These are phyloP conservation scores for Thuja plicata DNA, from an alignment of 83 land plant species.

Conservation along the genomic window DNA sequence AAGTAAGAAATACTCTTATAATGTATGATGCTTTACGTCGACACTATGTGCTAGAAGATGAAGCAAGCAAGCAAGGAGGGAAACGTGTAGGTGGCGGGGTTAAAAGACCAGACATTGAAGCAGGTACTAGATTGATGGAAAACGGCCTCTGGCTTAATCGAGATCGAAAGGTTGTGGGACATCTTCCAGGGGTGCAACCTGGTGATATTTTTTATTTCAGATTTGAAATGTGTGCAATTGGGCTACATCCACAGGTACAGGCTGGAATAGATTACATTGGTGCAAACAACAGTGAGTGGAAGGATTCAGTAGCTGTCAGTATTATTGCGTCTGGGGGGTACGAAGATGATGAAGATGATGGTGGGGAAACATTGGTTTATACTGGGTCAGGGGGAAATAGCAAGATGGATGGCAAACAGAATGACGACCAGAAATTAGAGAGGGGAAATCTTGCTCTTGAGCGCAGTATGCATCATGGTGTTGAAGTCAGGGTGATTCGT, in stretches of 20 bases:
- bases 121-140: slow-evolving; percentile 35
- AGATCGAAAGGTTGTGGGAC: slow-evolving; percentile 55
- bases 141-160: slow-evolving; percentile 52
- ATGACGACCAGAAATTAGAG: slow-evolving; percentile 67
- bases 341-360: slow-evolving; percentile 54
- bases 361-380: slow-evolving; percentile 51
- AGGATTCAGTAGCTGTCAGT: slow-evolving; percentile 59
- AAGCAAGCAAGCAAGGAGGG: slow-evolving; percentile 16
- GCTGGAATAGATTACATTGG: slow-evolving; percentile 69
- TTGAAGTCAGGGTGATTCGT: slow-evolving; percentile 78
- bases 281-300: slow-evolving; percentile 31
- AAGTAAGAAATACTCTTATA: slow-evolving; percentile 27
- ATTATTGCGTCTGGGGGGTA: slow-evolving; percentile 76
- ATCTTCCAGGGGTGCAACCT: slow-evolving; percentile 61
- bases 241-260: slow-evolving; percentile 55
- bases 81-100: slow-evolving; percentile 7
- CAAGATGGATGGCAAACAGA: slow-evolving; percentile 29
- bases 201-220: slow-evolving; percentile 75
- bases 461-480: slow-evolving; percentile 41
- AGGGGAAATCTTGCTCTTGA: slow-evolving; percentile 86
- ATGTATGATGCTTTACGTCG: slow-evolving; percentile 37
- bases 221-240: slow-evolving; percentile 68
- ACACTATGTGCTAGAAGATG: slow-evolving; percentile 22
- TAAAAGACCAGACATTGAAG: slow-evolving; percentile 44
- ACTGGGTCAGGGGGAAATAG: slow-evolving; percentile 50